Conservation (phyloP, 352 stramenopile genomes). For the Plasmopara viticola region DNA sequence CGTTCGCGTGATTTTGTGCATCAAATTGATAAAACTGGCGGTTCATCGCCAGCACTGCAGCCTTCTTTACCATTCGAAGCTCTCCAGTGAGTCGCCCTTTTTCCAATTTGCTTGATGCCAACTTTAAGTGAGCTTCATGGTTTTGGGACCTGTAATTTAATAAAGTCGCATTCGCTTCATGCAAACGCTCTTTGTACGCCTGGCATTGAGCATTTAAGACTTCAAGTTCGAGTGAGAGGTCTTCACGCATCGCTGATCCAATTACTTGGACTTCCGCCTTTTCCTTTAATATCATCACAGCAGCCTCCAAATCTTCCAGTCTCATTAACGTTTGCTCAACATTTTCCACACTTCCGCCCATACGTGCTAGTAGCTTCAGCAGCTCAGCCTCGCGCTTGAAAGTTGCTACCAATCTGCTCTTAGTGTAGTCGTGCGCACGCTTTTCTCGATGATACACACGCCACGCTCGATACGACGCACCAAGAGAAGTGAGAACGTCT, state of each 20-base stretch:
- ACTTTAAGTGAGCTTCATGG: constrained; percentile 10
- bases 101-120: constrained; percentile 13
- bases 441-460: constrained; percentile 27
- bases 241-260: constrained; percentile 4
- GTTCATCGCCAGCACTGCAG: constrained; percentile 18
- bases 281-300: constrained; percentile 3
- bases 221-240: constrained; percentile 6
- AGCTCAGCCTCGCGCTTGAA: constrained; percentile 19
- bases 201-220: constrained; percentile 3
- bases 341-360: constrained; percentile 13
- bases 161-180: constrained; percentile 10
- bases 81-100: constrained; percentile 13
- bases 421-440: constrained; percentile 28
- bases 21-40: constrained; percentile 14
- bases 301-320: constrained; percentile 21
- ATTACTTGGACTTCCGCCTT: constrained; percentile 3
- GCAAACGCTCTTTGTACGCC: constrained; percentile 8
- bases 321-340: constrained; percentile 25
- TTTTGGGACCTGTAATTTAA: constrained; percentile 18
- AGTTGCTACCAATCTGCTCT: constrained; percentile 19
- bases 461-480: constrained; percentile 23
- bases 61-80: constrained; percentile 23
- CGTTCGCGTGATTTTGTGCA: constrained; percentile 1
- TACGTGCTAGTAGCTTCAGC: constrained; percentile 13
- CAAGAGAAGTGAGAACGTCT: constrained; percentile 27